Base-by-base conservation (phyloP, 2,329 filamentous ascomycete genomes). In the Simplicillium aogashimaense region DNA sequence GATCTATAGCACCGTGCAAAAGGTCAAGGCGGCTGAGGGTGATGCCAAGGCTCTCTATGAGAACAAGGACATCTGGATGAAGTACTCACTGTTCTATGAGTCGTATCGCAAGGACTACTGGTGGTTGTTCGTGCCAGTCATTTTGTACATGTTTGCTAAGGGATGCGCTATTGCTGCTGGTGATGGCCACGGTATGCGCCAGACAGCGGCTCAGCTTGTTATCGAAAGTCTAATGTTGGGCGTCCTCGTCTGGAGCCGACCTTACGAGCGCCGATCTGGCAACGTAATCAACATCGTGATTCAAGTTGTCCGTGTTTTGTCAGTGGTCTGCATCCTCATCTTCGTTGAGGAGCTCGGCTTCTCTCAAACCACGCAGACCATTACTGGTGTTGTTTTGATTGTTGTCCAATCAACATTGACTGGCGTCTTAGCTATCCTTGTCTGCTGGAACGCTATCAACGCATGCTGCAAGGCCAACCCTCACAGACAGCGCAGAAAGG, bases 11-110 rank as follows among this genome's bases (percentile, higher is more conserved):
- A 79, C 83, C 12, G 92, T 86, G 7, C 75, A 72, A 47, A 75
- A 78, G 52, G 81, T 86, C 48, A 90, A 86, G 69, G 73, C 79
- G 53, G 54, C 69, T 25, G 81, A 94, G 49, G 90, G 90, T 42
- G 83, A 89, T 55, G 63, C 74, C 1, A 70, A 72, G 13, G 76
- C 69, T 11, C 72, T 98, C 8, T 97, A 88, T 61, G 85, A 95
- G 44, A 75, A 97, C 64, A 94, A 92, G 69, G 76, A 83, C 43
- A 81, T 83, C 32, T 95, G 92, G 89, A 74, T 86, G 59, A 94
- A 92, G 67, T 98, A 98, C 72, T 92, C 86, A 53, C 72, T 95
- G 46, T 97, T 98, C 66, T 98, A 98, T 68, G 92, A 97, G 54
- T 83, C 82, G 51, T 97, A 95, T 72, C 88, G 87, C 67, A 87